These are phyloP conservation scores for Perkinsus olseni DNA, from an alignment of 169 alveolate genomes.

Conservation along the genomic window DNA sequence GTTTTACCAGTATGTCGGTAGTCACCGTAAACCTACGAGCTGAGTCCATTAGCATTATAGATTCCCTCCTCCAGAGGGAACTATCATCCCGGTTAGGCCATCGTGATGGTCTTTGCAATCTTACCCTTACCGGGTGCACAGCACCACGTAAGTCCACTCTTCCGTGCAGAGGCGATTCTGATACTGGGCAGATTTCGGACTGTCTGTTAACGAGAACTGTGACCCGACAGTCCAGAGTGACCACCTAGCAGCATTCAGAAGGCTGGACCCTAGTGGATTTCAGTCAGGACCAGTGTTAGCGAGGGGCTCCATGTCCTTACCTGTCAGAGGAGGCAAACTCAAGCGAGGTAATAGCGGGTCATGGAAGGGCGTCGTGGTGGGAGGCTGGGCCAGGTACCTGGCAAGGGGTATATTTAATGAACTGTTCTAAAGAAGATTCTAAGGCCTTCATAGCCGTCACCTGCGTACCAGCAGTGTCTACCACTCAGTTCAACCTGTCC, in stretches of 20 bases:
- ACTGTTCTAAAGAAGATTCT: not conserved
- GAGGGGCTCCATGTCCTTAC: not conserved
- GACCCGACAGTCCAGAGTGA: not conserved
- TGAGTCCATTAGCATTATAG: not conserved
- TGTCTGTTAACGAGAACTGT: not conserved
- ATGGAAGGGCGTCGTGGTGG: not conserved
- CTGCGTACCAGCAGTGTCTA: not conserved
- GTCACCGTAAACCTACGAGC: not conserved
- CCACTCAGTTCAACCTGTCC: not conserved
- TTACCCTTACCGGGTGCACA: not conserved
- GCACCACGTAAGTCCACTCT: not conserved
- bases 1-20: not conserved
- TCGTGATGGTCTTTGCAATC: not conserved
- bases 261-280: not conserved
- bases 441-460: not conserved
- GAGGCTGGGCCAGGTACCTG: not conserved
- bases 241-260: not conserved
- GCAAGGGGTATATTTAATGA: not conserved
- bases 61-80: not conserved
- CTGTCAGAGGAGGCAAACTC: not conserved
- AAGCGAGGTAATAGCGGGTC: not conserved
- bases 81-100: not conserved
- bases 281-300: not conserved
- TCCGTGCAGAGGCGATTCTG: no score
- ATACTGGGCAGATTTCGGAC: not conserved